These are phyloP conservation scores for Fusarium luffae DNA, from an alignment of 2,329 filamentous ascomycete genomes.

Conservation along the genomic window DNA sequence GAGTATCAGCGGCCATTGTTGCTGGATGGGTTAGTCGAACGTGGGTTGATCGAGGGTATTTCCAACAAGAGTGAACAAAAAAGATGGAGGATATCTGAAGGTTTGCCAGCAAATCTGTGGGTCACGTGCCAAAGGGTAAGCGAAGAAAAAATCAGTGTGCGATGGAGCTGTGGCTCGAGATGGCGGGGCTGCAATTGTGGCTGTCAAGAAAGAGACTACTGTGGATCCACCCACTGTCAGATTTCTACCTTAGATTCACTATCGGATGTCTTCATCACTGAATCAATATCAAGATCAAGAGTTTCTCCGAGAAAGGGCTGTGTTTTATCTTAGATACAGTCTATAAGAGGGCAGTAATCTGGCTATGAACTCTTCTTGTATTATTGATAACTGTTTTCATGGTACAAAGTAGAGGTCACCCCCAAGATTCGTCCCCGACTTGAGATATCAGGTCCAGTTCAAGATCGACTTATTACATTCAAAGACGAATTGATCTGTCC, in stretches of 20 bases:
- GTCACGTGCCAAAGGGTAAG: slow-evolving; percentile 49
- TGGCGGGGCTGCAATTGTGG: neutral
- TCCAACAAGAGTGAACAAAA: slow-evolving; percentile 14
- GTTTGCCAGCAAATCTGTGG: slow-evolving; percentile 34
- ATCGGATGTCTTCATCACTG: neutral
- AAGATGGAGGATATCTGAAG: slow-evolving; percentile 28
- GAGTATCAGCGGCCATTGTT: slow-evolving; percentile 70
- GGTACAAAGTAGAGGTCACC: neutral
- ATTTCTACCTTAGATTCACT: neutral
- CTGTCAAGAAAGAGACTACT: neutral
- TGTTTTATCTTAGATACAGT: neutral
- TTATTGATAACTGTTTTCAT: neutral
- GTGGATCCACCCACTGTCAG: neutral
- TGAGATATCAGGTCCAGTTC: neutral
- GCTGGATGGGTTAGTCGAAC: slow-evolving; percentile 49
- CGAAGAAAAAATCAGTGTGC: slow-evolving; percentile 5
- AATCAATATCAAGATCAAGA: neutral
- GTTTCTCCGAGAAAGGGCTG: neutral
- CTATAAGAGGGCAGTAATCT: neutral
- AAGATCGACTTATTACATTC: neutral
- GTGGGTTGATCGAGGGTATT: slow-evolving; percentile 44
- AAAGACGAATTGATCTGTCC: neutral
- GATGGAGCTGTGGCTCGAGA: neutral
- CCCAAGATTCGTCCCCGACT: neutral
- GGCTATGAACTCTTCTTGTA: neutral